Evolutionary conservation across 805 yeast genomes (phyloP), one percentile per base, ranked within the genome.

Genomic region (Yamadazyma ubonensis): DNA sequence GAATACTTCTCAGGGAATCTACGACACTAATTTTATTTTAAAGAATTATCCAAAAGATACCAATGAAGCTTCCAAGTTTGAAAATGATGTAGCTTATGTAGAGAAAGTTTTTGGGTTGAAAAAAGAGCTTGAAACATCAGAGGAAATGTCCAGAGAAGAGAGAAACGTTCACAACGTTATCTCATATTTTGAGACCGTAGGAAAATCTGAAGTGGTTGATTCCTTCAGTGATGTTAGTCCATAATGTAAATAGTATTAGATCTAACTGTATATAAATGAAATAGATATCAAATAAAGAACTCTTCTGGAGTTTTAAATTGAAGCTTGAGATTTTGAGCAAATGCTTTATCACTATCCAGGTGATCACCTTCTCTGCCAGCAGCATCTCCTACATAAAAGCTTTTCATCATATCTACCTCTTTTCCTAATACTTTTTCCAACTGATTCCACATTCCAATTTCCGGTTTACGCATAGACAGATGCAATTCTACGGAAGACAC

Each of bases 301-400:
- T 82, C 81, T 51, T 91, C 97, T 0, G 98, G 98, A 0, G 78
- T 64, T 37, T 64, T 63, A 53, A 87, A 91, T 15, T 49, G 45
- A 2, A 88, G 32, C 0, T 76, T 77, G 1, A 75, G 53, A 14
- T 66, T 70, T 30, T 67, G 47, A 0, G 98, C 96, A 69, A 90
- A 90, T 40, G 44, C 55, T 46, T 57, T 59, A 58, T 91, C 99
- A 35, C 85, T 76, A 50, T 86, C 89, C 69, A 93, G 86, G 55
- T 83, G 85, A 59, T 91, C 98, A 0, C 54, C 59, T 2, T 56
- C 53, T 38, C 98, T 69, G 0, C 98, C 99, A 5, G 96, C 98
- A 0, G 98, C 98, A 65, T 91, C 99, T 5, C 99, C 99, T n/a
- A 89, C 90, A 58, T 64, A 93, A 39, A 81, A 68, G 36, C 86